Conservation (phyloP, 2,329 filamentous ascomycete species). For the Acrodontium crateriforme region DNA sequence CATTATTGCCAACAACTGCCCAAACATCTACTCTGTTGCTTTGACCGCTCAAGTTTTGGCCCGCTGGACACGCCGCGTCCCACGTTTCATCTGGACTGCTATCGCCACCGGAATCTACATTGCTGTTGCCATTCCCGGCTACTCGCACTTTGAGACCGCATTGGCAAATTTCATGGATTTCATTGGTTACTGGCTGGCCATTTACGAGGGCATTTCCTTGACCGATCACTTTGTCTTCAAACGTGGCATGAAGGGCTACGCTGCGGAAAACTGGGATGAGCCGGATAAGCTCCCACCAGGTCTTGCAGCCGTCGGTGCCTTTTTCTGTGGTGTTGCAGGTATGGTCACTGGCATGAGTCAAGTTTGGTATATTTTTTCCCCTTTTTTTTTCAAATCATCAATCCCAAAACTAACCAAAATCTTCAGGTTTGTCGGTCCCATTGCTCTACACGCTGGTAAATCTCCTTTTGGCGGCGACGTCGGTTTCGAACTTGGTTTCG, state of each 20-base stretch:
- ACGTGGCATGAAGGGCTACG: slow-evolving; percentile 46
- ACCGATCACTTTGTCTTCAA: slow-evolving; percentile 57
- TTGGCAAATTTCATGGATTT: slow-evolving; percentile 55
- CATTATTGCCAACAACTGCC: slow-evolving; percentile 33
- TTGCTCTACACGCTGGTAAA: slow-evolving; percentile 45
- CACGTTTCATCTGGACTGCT: slow-evolving; percentile 54
- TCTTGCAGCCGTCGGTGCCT: slow-evolving; percentile 49
- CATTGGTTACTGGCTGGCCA: slow-evolving; percentile 57
- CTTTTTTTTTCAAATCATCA: background rate
- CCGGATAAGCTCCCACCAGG: slow-evolving; percentile 46
- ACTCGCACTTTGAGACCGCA: slow-evolving; percentile 48
- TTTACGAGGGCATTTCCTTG: slow-evolving; percentile 54
- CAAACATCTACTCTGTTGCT: slow-evolving; percentile 48
- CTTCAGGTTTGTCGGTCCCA: slow-evolving; percentile 40
- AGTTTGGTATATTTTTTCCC: slow-evolving; percentile 36
- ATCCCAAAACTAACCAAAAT: slow-evolving; percentile 5
- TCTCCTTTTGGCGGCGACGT: slow-evolving; percentile 42
- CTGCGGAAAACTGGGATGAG: slow-evolving; percentile 44
- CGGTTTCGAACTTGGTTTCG: slow-evolving; percentile 53
- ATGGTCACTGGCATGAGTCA: slow-evolving; percentile 59
- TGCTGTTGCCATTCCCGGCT: slow-evolving; percentile 56
- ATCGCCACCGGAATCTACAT: slow-evolving; percentile 50
- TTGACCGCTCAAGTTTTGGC: slow-evolving; percentile 54
- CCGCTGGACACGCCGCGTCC: slow-evolving; percentile 44
- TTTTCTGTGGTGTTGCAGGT: slow-evolving; percentile 49